Base-by-base conservation (phyloP, 345 rosid species). In the Melaleuca alternifolia region DNA sequence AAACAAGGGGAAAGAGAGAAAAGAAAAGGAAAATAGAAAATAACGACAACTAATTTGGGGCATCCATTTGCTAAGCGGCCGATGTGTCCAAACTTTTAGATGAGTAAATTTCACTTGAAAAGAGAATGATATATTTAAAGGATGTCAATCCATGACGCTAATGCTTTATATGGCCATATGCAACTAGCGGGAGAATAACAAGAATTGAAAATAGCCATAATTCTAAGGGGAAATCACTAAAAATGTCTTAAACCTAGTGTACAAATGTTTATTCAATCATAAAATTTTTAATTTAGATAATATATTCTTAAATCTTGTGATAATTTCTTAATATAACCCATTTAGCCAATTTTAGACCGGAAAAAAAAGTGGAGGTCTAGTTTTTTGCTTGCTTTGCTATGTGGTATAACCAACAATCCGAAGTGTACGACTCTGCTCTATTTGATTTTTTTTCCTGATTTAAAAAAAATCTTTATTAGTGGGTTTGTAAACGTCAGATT, bases 281-380 rank as follows among this genome's bases (percentile, higher is more conserved):
- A 26, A 26, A 26, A 10, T 26, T 57, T 26, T 28, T 3, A 26
- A 28, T 11, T 57, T 26, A 7, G 26, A 30, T 7, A 11, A 11
- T 57, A 26, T 26, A 57, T 24, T 57, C 30, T 12, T 12, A 57
- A 24, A 24, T 6, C 10, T 57, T 57, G 24, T 57, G 14, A 57
- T 57, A 2, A 2, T 57, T 5, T 57, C n/a, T 3, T 3, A 57
- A 24, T 5, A 1, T 57, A 24, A 24, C 24, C 11, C 28, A 57
- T 57, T 14, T 5, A 0, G 24, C 7, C 14, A 57, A 57, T 57
- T 57, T 11, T 0, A 0, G 41, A 41, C 4, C 41, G 4, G 41
- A 41, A 41, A 41, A 41, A 2, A 41, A 26, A 0, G 65, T 5
- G n/a, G 33, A 57, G 3, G 3, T 57, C 33, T 6, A 11, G 16